Conservation (phyloP, 2,329 filamentous ascomycete genomes). For the Ramularia endophylla region DNA sequence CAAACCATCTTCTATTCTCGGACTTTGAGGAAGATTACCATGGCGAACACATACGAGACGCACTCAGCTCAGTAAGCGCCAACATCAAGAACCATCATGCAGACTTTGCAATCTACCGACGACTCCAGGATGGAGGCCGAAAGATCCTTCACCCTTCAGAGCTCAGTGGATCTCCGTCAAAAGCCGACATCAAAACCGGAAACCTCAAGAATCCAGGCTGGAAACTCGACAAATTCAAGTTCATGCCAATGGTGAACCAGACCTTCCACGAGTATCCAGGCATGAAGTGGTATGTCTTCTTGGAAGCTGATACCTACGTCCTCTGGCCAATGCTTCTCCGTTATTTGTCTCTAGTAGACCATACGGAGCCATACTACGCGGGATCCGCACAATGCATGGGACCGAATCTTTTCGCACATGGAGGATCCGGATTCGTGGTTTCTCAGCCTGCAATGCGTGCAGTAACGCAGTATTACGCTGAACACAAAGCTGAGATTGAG, state of each 20-base stretch:
- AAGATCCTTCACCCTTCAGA: slow-evolving; percentile 15
- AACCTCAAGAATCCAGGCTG: slow-evolving; percentile 22
- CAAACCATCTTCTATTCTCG: slow-evolving; percentile 33
- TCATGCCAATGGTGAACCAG: slow-evolving; percentile 38
- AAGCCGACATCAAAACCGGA: slow-evolving; percentile 1
- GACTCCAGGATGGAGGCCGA: slow-evolving; percentile 16
- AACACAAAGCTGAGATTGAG: slow-evolving; percentile 36
- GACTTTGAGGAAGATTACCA: slow-evolving; percentile 33
- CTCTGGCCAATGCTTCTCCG: no score
- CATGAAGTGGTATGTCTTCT: slow-evolving; percentile 54
- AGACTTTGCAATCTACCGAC: slow-evolving; percentile 24
- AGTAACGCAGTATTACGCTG: slow-evolving; percentile 32
- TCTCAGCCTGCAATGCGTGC: slow-evolving; percentile 34
- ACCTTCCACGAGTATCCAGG: slow-evolving; percentile 35
- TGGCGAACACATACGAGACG: slow-evolving; percentile 30
- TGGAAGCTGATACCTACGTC: slow-evolving; percentile 54
- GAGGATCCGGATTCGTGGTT: slow-evolving; percentile 38
- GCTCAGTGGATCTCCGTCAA: slow-evolving; percentile 16
- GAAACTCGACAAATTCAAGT: slow-evolving; percentile 46
- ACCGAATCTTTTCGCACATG: slow-evolving; percentile 33
- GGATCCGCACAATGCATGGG: slow-evolving; percentile 48
- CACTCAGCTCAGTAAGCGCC: slow-evolving; percentile 18
- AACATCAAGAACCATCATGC: slow-evolving; percentile 13
- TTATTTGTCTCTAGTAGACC: slow-evolving; percentile 48
- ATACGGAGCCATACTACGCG: slow-evolving; percentile 44